phyloP scores from a whole-genome alignment of 2,329 filamentous ascomycete genomes.

The Alternaria rosae region DNA sequence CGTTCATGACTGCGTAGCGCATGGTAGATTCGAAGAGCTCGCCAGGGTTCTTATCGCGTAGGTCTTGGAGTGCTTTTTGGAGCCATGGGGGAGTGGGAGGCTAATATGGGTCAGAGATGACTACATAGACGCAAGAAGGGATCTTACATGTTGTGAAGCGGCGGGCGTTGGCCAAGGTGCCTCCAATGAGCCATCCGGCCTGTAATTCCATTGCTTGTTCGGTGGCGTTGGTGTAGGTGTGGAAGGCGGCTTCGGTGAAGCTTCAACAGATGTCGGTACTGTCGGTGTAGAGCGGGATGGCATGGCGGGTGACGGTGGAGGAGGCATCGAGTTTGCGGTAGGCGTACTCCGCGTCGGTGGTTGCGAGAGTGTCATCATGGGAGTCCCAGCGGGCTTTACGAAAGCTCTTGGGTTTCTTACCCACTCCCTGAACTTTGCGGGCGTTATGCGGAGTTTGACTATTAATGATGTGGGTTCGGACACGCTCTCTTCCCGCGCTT shows the following conservation, averaged over 20 bases:
- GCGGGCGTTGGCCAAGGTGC: constrained; percentile 66
- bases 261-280: constrained; percentile 30
- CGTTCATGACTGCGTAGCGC: constrained; percentile 85
- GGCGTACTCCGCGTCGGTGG: constrained; percentile 60
- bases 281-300: constrained; percentile 43
- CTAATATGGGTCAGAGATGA: constrained; percentile 56
- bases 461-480: constrained; percentile 69
- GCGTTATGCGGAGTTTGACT: constrained; percentile 77
- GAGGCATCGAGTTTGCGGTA: constrained; percentile 64
- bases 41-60: constrained; percentile 74
- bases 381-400: constrained; percentile 52
- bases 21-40: constrained; percentile 90
- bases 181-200: constrained; percentile 67
- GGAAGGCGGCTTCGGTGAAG: constrained; percentile 41
- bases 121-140: background rate
- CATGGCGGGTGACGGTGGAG: constrained; percentile 57
- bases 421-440: constrained; percentile 73
- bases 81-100: constrained; percentile 91
- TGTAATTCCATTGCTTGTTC: constrained; percentile 47
- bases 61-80: constrained; percentile 71
- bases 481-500: constrained; percentile 78
- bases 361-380: constrained; percentile 55
- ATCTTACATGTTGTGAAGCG: constrained; percentile 69
- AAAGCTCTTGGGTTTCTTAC: constrained; percentile 62
- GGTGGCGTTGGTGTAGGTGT: constrained; percentile 48